Evolutionary conservation across 2,329 filamentous ascomycete species (phyloP), one percentile per base, ranked within the genome.

Genomic region (Lasiodiplodia hormozganensis): DNA sequence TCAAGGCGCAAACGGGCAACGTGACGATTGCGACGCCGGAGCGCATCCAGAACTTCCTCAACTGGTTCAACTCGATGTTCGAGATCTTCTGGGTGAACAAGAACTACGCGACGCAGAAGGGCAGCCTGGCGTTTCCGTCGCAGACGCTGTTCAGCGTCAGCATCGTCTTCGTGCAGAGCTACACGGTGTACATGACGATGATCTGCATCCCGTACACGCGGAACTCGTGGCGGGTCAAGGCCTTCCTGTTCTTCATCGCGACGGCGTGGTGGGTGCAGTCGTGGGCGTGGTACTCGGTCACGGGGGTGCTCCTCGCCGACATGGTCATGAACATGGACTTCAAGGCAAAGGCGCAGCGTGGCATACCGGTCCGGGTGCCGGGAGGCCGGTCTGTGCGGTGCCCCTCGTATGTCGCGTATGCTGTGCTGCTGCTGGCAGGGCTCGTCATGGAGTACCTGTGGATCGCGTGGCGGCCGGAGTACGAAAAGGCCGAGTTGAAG

Each of bases 121-220:
- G 77, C 2, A 83, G 78, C 66, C 73, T 70, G 14, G 81, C 79
- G 4, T 84, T 83, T 71, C 82, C 83, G 1, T 80, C 81, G 2
- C 74, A 78, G n/a, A 84, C 80, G 0, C 72, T 85, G n/a, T 84
- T 82, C 82, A 79, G 78, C 11, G 71, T 83, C 36, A 81, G 77
- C 6, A 76, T 81, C n/a, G 76, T 85, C 18, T 85, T 82, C 71
- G 76, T 78, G 65, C 83, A 85, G 70, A 81, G 78, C 70, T 84
- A 82, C 72, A 85, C 83, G 0, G 77, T 84, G 10, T 85, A 83
- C 71, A 83, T 84, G 74, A 76, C 81, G 4, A 83, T 84, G 82
- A 73, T 84, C 67, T 82, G 82, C 65, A 76, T 84, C 11, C 83
- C 82, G 4, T 82, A 77, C 72, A 82, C 81, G 1, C 76, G 82